phyloP scores from a whole-genome alignment of 441 rosid genomes.

The Populus trichocarpa region DNA sequence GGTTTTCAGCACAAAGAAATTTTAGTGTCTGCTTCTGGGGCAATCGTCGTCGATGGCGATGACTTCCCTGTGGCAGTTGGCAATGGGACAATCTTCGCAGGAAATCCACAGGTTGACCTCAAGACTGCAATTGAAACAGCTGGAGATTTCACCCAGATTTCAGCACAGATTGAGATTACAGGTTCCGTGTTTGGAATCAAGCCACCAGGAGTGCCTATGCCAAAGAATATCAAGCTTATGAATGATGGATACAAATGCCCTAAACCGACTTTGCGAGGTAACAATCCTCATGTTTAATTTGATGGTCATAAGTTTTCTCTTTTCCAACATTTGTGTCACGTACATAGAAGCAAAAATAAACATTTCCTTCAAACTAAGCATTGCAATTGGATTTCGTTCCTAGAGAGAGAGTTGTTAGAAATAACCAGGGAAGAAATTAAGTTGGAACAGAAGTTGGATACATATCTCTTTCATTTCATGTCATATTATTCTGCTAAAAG shows the following conservation, averaged over 20 bases:
- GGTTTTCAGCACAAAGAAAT: constrained; percentile 69
- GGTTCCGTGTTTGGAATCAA: constrained; percentile 57
- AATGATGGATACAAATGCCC: constrained; percentile 22
- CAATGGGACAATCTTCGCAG: constrained; percentile 53
- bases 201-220: constrained; percentile 46
- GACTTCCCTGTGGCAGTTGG: constrained; percentile 19
- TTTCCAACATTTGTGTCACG: too few relatives aligned
- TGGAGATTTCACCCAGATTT: constrained; percentile 45
- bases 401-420: too few relatives aligned
- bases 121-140: constrained; percentile 58
- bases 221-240: constrained; percentile 38
- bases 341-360: too few relatives aligned
- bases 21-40: constrained; percentile 58
- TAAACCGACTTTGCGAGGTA: too few relatives aligned
- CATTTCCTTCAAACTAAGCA: too few relatives aligned
- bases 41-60: constrained; percentile 7
- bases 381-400: too few relatives aligned
- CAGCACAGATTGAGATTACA: constrained; percentile 32
- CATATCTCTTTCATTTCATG: too few relatives aligned
- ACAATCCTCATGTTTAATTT: too few relatives aligned
- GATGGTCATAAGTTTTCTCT: too few relatives aligned
- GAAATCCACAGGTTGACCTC: constrained; percentile 38
- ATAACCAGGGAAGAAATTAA: too few relatives aligned
- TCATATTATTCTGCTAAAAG: too few relatives aligned
- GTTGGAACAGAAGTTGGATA: too few relatives aligned